phyloP scores from a whole-genome alignment of 305 asterid genomes.

The Coffea humblotiana region DNA sequence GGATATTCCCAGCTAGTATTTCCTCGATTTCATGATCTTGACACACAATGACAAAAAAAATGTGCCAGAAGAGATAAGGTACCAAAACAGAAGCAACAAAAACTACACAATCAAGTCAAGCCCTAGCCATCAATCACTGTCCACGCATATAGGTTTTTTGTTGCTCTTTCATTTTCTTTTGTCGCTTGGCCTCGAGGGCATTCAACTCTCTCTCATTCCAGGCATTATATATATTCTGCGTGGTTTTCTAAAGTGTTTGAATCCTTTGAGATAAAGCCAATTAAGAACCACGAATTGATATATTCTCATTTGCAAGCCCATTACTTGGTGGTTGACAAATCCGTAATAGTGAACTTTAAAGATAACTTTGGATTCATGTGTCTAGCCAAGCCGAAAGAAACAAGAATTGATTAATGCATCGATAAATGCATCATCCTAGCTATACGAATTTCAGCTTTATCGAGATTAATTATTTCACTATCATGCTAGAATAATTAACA shows the following conservation, averaged over 20 bases:
- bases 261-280: background rate
- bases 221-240: background rate
- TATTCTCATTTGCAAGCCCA: background rate
- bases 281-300: background rate
- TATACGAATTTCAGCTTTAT: conserved; percentile 1
- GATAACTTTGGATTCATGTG: background rate
- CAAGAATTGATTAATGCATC: background rate
- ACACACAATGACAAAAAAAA: conserved; percentile 6
- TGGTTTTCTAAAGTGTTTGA: background rate
- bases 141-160: background rate
- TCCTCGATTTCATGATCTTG: conserved; percentile 7
- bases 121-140: conserved; percentile 32
- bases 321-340: background rate
- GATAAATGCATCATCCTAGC: background rate
- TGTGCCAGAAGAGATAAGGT: conserved; percentile 19
- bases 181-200: conserved; percentile 4
- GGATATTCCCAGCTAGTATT: background rate
- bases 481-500: conserved; percentile 15
- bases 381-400: conserved; percentile 2
- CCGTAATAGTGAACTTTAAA: background rate
- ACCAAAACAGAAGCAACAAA: conserved; percentile 25
- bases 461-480: background rate
- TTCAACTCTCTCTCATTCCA: background rate
- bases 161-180: conserved; percentile 2
- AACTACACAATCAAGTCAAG: conserved; percentile 16